phyloP scores from a whole-genome alignment of 2,329 filamentous ascomycete species.

The Beauveria sp. region DNA sequence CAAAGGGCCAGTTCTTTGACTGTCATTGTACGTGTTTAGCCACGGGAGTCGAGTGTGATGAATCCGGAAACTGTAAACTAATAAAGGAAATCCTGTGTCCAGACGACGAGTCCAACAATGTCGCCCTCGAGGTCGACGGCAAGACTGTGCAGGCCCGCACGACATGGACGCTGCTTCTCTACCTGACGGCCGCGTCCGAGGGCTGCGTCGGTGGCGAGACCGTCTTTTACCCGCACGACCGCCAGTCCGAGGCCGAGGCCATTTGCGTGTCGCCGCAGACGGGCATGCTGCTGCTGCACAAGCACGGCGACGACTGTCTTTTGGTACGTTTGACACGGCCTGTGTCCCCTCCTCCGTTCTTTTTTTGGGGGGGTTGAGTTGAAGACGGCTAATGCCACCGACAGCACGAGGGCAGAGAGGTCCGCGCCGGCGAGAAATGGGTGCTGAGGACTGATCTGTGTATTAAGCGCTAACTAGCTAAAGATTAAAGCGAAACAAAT shows the following conservation, averaged over 20 bases:
- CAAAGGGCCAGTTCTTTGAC: conserved; percentile 81
- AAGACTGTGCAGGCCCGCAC: conserved; percentile 40
- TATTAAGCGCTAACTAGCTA: conserved; percentile 39
- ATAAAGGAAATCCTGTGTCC: neutral
- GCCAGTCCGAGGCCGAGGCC: conserved; percentile 49
- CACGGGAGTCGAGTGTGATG: neutral
- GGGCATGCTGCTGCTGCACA: conserved; percentile 81
- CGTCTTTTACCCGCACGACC: conserved; percentile 74
- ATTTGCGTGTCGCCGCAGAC: conserved; percentile 68
- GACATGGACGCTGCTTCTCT: conserved; percentile 87
- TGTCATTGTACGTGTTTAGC: conserved; percentile 63
- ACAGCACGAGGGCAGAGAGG: conserved; percentile 75
- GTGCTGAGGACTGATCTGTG: conserved; percentile 79
- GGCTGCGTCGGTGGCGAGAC: conserved; percentile 83
- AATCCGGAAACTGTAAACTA: neutral
- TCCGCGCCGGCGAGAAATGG: conserved; percentile 80
- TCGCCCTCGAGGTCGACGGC: conserved; percentile 43
- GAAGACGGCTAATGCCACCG: neutral
- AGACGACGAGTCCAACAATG: conserved; percentile 82
- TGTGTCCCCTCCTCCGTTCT: too few species aligned
- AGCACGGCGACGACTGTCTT: conserved; percentile 83
- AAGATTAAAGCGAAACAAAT: neutral
- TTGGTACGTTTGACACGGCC: conserved; percentile 41
- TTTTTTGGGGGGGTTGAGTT: neutral
- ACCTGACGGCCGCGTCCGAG: conserved; percentile 67